These are phyloP conservation scores for Penicillium odoratum DNA, from an alignment of 495 filamentous ascomycete genomes.

Conservation along the genomic window DNA sequence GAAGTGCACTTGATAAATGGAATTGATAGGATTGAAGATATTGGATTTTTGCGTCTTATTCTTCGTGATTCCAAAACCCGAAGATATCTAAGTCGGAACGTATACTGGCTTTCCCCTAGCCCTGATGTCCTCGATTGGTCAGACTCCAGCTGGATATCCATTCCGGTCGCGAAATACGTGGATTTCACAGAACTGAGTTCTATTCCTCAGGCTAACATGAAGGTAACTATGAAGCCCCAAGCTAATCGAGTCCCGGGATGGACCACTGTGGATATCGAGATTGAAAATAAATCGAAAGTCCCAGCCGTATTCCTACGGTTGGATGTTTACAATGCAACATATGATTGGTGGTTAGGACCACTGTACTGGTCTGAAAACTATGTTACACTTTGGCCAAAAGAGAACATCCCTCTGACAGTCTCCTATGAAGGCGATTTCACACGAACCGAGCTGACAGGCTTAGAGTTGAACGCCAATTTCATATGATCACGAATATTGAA, in stretches of 20 bases:
- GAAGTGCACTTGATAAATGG: slow-evolving; percentile 24
- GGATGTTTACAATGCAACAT: slow-evolving; percentile 39
- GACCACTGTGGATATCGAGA: slow-evolving; percentile 24
- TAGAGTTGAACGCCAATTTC: no score
- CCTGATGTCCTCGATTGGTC: slow-evolving; percentile 56
- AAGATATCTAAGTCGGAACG: slow-evolving; percentile 52
- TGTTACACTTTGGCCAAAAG: slow-evolving; percentile 58
- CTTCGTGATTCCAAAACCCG: slow-evolving; percentile 30
- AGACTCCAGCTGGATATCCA: slow-evolving; percentile 57
- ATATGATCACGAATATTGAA: background rate
- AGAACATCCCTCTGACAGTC: slow-evolving; percentile 42
- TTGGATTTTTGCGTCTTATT: slow-evolving; percentile 53
- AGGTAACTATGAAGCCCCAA: slow-evolving; percentile 16
- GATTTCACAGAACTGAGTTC: slow-evolving; percentile 51
- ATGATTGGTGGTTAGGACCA: slow-evolving; percentile 46
- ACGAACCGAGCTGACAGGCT: background rate
- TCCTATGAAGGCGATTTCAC: slow-evolving; percentile 18
- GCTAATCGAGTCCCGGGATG: background rate
- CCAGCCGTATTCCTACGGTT: slow-evolving; percentile 61
- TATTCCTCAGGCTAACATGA: slow-evolving; percentile 39
- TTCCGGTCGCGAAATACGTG: slow-evolving; percentile 54
- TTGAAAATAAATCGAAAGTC: slow-evolving; percentile 53
- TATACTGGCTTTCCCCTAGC: slow-evolving; percentile 59
- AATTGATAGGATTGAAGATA: slow-evolving; percentile 37
- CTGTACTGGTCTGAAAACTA: slow-evolving; percentile 64